phyloP scores from a whole-genome alignment of 805 yeast species.

The Nakazawaea pomicola region DNA sequence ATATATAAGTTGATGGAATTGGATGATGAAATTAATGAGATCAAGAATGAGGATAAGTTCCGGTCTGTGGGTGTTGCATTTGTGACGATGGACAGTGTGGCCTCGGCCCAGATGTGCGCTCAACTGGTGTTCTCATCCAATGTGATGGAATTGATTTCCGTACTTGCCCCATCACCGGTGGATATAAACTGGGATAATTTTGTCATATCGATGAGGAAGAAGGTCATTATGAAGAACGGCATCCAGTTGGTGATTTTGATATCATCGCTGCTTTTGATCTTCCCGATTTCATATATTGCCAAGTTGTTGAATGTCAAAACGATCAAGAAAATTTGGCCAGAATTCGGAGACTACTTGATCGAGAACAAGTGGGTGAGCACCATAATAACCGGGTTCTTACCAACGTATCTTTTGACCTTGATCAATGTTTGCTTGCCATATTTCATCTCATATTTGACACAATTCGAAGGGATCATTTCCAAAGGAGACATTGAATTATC shows the following conservation, averaged over 20 bases:
- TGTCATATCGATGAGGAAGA: conserved; percentile 33
- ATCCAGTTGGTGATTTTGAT: conserved; percentile 36
- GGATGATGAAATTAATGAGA: conserved; percentile 33
- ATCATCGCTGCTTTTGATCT: conserved; percentile 46
- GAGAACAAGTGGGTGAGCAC: conserved; percentile 48
- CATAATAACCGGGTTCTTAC: conserved; percentile 56
- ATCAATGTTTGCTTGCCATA: conserved; percentile 51
- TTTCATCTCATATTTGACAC: conserved; percentile 45
- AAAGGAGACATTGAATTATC: conserved; percentile 57
- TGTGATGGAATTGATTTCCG: conserved; percentile 75
- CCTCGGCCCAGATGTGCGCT: conserved; percentile 94
- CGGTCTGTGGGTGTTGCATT: conserved; percentile 49
- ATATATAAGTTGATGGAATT: conserved; percentile 30
- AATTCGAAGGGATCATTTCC: conserved; percentile 47
- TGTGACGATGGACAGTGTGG: conserved; percentile 91
- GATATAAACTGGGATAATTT: conserved; percentile 81
- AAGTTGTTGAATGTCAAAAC: conserved; percentile 52
- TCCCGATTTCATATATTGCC: conserved; percentile 52
- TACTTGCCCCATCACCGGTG: conserved; percentile 92
- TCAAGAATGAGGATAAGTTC: conserved; percentile 30
- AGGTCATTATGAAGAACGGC: conserved; percentile 27
- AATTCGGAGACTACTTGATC: conserved; percentile 46
- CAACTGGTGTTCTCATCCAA: conserved; percentile 92
- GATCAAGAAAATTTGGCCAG: conserved; percentile 54
- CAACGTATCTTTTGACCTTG: conserved; percentile 53